Evolutionary conservation across 2,329 filamentous ascomycete genomes (phyloP).

Genomic region (Diaporthe humulicola): DNA sequence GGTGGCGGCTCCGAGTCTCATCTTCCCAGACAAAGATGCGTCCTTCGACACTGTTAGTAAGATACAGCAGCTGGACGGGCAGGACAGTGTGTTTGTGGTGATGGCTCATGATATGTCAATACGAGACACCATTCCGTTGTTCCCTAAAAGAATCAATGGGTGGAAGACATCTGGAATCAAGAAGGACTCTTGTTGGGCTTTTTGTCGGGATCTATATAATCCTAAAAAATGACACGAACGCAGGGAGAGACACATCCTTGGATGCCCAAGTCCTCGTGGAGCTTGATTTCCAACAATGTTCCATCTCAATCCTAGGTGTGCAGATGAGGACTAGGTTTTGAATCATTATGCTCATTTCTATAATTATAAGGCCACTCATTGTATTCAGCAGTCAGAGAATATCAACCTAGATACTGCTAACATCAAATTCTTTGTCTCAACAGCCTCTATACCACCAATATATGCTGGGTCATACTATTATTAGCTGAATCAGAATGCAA

Average conservation of each 20-base stretch:
- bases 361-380: not conserved
- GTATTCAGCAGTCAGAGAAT: too few species aligned
- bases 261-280: not conserved
- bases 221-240: not conserved
- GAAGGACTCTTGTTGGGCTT: not conserved
- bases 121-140: not conserved
- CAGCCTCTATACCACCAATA: too few species aligned
- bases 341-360: not conserved
- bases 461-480: too few species aligned
- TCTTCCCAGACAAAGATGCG: constrained; percentile 18
- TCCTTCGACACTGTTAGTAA: constrained; percentile 20
- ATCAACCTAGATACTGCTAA: too few species aligned
- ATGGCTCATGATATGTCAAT: constrained; percentile 24
- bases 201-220: constrained; percentile 12
- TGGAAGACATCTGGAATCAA: constrained; percentile 2
- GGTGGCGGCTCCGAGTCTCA: constrained; percentile 5
- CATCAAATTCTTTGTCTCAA: too few species aligned
- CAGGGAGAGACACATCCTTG: not conserved
- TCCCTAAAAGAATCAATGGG: not conserved
- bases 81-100: constrained; percentile 18
- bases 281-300: not conserved
- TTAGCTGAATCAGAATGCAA: too few species aligned
- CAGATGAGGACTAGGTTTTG: not conserved
- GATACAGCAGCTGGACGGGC: constrained; percentile 17
- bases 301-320: not conserved